Conservation (phyloP, 192 early-diverging fungal genomes). For the Entomortierella chlamydospora region DNA sequence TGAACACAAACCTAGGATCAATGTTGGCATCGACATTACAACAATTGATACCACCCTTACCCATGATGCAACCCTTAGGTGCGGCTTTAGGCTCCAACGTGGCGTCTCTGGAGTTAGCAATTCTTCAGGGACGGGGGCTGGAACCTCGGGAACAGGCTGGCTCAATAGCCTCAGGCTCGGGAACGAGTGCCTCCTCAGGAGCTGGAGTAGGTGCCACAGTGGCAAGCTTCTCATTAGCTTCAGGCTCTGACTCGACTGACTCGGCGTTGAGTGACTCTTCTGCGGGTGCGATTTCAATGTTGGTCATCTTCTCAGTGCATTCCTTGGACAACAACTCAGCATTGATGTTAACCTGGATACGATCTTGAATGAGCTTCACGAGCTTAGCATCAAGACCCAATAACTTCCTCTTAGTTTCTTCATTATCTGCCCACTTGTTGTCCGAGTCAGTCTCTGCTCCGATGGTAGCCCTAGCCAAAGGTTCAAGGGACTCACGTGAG, state of each 20-base stretch:
- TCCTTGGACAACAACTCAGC: constrained; percentile 43
- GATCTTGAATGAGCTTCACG: neutral
- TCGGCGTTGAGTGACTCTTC: neutral
- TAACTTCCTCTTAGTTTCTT: neutral
- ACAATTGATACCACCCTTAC: neutral
- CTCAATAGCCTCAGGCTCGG: constrained; percentile 1
- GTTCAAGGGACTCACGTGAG: no score
- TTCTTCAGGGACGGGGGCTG: neutral
- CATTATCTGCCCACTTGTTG: neutral
- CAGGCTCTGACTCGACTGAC: neutral
- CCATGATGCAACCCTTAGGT: neutral
- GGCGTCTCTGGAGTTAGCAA: no score
- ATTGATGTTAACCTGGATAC: constrained; percentile 19
- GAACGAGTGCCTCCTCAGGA: neutral
- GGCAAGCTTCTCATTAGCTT: neutral
- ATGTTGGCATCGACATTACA: neutral
- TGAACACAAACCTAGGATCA: constrained; percentile 42
- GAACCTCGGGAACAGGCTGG: constrained; percentile 2
- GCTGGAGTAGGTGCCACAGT: neutral
- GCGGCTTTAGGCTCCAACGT: no score
- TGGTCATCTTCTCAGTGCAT: constrained; percentile 49
- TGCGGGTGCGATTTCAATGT: constrained; percentile 19
- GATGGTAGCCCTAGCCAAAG: no score
- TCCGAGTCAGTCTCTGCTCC: no score
- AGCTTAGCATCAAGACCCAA: neutral